Evolutionary conservation across 208 protist genomes (phyloP).

Genomic region (Trypanosoma cruzi): DNA sequence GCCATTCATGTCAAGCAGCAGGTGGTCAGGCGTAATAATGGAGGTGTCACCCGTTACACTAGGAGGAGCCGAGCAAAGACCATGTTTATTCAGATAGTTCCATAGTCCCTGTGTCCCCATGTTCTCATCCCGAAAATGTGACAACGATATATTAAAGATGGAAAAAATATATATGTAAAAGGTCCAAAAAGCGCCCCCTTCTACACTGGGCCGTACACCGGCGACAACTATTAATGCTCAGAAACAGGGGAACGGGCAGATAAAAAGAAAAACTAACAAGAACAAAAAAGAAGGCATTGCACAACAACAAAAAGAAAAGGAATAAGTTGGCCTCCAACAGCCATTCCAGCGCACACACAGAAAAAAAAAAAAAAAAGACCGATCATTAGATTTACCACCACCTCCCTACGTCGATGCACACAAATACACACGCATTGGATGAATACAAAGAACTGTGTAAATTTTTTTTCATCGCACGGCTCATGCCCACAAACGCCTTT

Average conservation of each 20-base stretch:
- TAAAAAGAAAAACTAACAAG: background rate
- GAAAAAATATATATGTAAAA: no score
- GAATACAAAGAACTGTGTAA: background rate
- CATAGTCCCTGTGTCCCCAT: conserved; percentile 86
- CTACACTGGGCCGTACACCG: no score
- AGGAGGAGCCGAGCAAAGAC: conserved; percentile 30
- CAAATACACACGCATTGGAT: background rate
- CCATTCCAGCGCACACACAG: background rate
- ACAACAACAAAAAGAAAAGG: background rate
- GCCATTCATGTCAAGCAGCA: conserved; percentile 88
- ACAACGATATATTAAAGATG: no score
- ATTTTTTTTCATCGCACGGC: background rate
- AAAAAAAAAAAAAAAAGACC: background rate
- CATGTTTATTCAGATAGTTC: conserved; percentile 72
- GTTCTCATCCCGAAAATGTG: background rate
- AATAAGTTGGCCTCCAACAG: background rate
- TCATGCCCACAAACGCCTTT: background rate
- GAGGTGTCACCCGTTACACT: conserved; percentile 3
- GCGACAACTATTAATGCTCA: no score
- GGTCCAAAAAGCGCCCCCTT: no score
- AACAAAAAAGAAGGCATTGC: no score
- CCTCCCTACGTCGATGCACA: no score
- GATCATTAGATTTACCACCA: background rate
- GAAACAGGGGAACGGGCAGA: background rate
- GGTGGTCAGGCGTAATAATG: conserved; percentile 50